Percentiles rank a stretch among this genome's conserved stretches.
These are phyloP conservation scores for Myrica gale DNA, from an alignment of 306 rosid genomes.

Conservation along the genomic window DNA sequence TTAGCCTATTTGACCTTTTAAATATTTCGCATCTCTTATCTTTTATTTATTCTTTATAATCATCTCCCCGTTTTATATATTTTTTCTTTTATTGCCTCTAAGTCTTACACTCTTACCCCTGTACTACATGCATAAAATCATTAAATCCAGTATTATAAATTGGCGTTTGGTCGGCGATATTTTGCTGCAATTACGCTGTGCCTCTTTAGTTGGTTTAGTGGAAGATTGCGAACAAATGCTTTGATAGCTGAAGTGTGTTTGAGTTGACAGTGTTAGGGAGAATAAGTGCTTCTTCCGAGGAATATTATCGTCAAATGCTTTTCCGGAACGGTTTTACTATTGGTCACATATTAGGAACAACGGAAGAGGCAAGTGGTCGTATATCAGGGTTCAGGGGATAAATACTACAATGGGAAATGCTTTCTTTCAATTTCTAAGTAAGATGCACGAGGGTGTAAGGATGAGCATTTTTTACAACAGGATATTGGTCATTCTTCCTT, in stretches of 20 bases:
- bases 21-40: not conserved
- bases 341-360: not conserved
- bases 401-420: too few species aligned
- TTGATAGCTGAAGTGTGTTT: not conserved
- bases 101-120: too few species aligned
- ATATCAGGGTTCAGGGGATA: not conserved
- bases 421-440: too few species aligned
- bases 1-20: slow-evolving; percentile 1
- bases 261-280: not conserved
- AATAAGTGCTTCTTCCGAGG: too few species aligned
- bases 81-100: not conserved
- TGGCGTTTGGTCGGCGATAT: not conserved
- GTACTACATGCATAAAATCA: not conserved
- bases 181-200: not conserved
- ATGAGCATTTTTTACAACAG: too few species aligned
- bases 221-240: too few species aligned
- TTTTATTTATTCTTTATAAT: not conserved
- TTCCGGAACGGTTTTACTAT: not conserved
- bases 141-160: not conserved
- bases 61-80: not conserved
- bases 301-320: not conserved
- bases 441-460: too few species aligned
- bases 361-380: not conserved
- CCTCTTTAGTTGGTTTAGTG: not conserved
- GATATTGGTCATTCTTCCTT: too few species aligned